phyloP scores from a whole-genome alignment of 148 eudicot species.

The Drosera capensis region DNA sequence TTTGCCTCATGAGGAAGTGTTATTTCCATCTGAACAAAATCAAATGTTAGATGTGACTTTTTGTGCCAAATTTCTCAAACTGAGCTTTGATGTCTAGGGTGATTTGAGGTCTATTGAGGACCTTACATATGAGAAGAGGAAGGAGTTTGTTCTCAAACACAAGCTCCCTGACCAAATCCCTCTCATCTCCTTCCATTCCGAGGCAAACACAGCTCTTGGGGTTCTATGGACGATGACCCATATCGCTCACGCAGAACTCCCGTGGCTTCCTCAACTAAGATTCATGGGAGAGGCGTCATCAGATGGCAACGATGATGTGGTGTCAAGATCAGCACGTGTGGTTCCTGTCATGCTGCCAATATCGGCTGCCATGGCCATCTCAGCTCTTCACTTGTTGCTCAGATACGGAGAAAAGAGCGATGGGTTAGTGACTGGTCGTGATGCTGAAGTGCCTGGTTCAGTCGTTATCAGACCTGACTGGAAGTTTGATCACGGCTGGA shows the following conservation, averaged over 20 bases:
- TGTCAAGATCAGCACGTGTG: constrained; percentile 17
- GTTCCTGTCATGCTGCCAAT: constrained; percentile 70
- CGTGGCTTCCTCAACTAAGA: constrained; percentile 42
- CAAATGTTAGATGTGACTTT: neutral
- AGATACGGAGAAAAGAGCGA: constrained; percentile 90
- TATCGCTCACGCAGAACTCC: constrained; percentile 85
- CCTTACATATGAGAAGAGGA: constrained; percentile 69
- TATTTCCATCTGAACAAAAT: neutral
- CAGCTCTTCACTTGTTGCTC: constrained; percentile 61
- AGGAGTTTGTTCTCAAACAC: constrained; percentile 56
- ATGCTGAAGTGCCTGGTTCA: constrained; percentile 94
- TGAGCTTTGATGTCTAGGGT: constrained; percentile 31
- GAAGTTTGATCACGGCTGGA: constrained; percentile 87
- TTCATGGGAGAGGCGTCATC: constrained; percentile 9
- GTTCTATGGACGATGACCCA: constrained; percentile 66
- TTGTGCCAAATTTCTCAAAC: neutral
- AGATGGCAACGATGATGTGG: constrained; percentile 12
- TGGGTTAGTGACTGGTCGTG: constrained; percentile 78
- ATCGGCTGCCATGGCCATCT: constrained; percentile 73
- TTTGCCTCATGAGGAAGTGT: too few relatives aligned
- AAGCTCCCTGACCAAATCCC: constrained; percentile 69
- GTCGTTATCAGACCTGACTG: constrained; percentile 59
- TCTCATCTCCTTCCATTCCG: constrained; percentile 72
- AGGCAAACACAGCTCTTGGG: constrained; percentile 54
- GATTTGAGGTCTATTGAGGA: constrained; percentile 79